Conservation (phyloP, 768 basidiomycete species). For the Tylopilus vinaceipallidus region DNA sequence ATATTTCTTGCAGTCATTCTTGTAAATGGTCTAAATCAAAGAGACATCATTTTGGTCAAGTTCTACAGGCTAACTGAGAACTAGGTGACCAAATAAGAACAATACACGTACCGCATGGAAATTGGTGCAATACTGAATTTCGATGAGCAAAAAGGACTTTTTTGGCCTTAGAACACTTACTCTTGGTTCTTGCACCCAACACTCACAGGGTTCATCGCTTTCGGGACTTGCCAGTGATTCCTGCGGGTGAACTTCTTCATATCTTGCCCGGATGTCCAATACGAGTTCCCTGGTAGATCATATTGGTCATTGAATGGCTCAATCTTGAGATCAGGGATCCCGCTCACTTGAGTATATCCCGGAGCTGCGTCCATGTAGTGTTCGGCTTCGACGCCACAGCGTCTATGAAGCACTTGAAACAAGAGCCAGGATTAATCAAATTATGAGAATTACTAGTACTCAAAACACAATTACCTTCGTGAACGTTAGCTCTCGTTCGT, state of each 20-base stretch:
- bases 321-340: neutral
- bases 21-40: too few relatives aligned
- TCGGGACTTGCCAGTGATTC: neutral
- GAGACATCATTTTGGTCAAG: slow-evolving; percentile 8
- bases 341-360: slow-evolving; percentile 14
- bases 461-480: slow-evolving; percentile 18
- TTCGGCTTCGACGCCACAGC: slow-evolving; percentile 4
- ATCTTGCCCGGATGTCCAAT: slow-evolving; percentile 11
- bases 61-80: slow-evolving; percentile 7
- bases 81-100: neutral
- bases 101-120: slow-evolving; percentile 7
- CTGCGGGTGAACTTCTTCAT: slow-evolving; percentile 4
- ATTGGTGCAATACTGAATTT: slow-evolving; percentile 11
- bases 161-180: slow-evolving; percentile 13
- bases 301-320: neutral
- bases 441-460: neutral
- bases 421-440: neutral
- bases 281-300: slow-evolving; percentile 8
- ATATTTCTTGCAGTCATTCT: too few relatives aligned
- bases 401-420: slow-evolving; percentile 20
- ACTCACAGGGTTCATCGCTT: neutral
- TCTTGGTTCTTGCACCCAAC: slow-evolving; percentile 19
- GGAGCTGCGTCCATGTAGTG: slow-evolving; percentile 23
- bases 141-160: neutral
- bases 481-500: slow-evolving; percentile 17